phyloP scores from a whole-genome alignment of 768 basidiomycete genomes.

The Boletus pseudo-olivaceus region DNA sequence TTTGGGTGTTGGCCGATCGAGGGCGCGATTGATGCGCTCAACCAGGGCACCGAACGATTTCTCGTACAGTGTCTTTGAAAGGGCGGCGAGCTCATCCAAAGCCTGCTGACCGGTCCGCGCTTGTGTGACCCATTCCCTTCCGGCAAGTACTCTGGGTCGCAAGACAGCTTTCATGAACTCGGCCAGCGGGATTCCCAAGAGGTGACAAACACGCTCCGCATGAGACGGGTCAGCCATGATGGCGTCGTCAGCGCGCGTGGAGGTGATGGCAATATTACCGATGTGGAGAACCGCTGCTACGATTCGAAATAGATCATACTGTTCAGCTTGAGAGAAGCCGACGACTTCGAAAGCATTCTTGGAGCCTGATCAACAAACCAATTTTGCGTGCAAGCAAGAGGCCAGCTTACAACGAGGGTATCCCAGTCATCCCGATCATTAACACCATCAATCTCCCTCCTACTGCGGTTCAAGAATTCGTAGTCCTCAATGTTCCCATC shows the following conservation, averaged over 20 bases:
- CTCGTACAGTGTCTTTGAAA: constrained; percentile 96
- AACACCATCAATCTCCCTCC: constrained; percentile 91
- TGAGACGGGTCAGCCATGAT: constrained; percentile 77
- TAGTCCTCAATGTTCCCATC: constrained; percentile 75
- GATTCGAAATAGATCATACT: constrained; percentile 90
- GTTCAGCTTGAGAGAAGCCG: constrained; percentile 81
- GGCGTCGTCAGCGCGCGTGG: constrained; percentile 77
- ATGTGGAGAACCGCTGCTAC: constrained; percentile 93
- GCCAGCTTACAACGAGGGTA: constrained; percentile 54
- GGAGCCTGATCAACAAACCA: constrained; percentile 2
- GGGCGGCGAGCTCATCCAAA: constrained; percentile 82
- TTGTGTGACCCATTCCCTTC: constrained; percentile 95
- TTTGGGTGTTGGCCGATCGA: constrained; percentile 90
- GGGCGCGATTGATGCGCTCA: constrained; percentile 89
- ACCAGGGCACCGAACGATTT: constrained; percentile 94
- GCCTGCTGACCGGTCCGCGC: constrained; percentile 90
- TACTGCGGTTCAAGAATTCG: constrained; percentile 86
- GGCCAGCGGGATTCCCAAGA: constrained; percentile 81
- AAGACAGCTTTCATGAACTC: constrained; percentile 89
- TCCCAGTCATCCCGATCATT: constrained; percentile 90
- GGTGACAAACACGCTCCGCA: constrained; percentile 85
- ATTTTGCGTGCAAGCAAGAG: neutral
- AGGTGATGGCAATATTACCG: constrained; percentile 84
- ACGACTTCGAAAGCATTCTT: constrained; percentile 85
- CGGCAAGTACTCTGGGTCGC: constrained; percentile 87